Conservation (phyloP, 345 rosid species). For the Euphorbia lathyris region DNA sequence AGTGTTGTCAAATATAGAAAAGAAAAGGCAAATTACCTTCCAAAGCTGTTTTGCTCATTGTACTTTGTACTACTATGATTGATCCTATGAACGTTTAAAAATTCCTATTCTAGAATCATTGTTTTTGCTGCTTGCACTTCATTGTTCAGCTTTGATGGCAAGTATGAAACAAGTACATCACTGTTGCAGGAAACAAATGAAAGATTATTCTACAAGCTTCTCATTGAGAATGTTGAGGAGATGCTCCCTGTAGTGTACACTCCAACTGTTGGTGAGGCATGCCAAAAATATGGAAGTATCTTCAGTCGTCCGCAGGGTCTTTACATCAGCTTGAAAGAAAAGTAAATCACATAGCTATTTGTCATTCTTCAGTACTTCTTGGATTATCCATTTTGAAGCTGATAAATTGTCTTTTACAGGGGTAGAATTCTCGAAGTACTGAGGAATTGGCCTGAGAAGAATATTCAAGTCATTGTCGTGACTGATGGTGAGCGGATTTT, state of each 20-base stretch:
- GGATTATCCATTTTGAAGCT: slow-evolving; percentile 7
- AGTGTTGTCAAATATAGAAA: neutral
- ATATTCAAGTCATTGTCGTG: slow-evolving; percentile 92
- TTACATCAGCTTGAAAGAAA: slow-evolving; percentile 88
- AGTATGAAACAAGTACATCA: neutral
- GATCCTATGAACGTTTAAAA: neutral
- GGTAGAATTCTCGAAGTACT: slow-evolving; percentile 85
- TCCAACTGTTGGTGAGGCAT: slow-evolving; percentile 98
- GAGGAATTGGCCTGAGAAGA: slow-evolving; percentile 94
- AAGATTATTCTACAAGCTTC: slow-evolving; percentile 84
- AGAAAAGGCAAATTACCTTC: neutral
- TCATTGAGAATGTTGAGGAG: slow-evolving; percentile 87
- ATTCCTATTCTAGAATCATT: neutral
- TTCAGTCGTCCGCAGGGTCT: slow-evolving; percentile 97
- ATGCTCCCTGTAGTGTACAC: slow-evolving; percentile 92
- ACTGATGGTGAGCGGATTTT: slow-evolving; percentile 96
- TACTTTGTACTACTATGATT: neutral
- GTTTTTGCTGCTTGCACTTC: neutral
- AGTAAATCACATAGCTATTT: slow-evolving; percentile 37
- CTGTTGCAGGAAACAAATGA: slow-evolving; percentile 77
- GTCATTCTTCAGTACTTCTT: slow-evolving; percentile 12
- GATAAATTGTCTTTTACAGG: slow-evolving; percentile 34
- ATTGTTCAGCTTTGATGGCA: neutral
- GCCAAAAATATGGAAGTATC: slow-evolving; percentile 97
- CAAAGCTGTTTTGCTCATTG: neutral